Percentiles rank a stretch among this genome's conserved stretches.
These are phyloP conservation scores for Sporobolomyces roseus DNA, from an alignment of 768 basidiomycete species.

Conservation along the genomic window DNA sequence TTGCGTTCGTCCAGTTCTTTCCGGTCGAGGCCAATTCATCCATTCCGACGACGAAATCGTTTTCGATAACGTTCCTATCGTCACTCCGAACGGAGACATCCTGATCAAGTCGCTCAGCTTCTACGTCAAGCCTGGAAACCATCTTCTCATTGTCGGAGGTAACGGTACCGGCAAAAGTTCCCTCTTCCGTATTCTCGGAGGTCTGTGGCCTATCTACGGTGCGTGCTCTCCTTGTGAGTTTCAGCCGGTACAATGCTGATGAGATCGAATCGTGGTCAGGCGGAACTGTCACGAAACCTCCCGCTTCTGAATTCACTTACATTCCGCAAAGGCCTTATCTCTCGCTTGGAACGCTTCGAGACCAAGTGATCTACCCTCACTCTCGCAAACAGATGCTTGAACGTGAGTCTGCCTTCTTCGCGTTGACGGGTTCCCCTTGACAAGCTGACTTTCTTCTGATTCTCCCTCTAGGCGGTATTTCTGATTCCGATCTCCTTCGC, in stretches of 20 bases:
- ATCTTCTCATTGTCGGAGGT: slow-evolving; percentile 86
- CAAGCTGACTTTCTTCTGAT: background rate
- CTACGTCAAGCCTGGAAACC: slow-evolving; percentile 85
- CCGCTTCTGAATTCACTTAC: slow-evolving; percentile 80
- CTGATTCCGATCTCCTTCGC: slow-evolving; percentile 67
- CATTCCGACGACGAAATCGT: slow-evolving; percentile 70
- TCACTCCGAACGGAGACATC: slow-evolving; percentile 93
- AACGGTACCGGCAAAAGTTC: slow-evolving; percentile 61
- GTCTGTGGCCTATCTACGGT: slow-evolving; percentile 86
- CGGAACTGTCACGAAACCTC: slow-evolving; percentile 83
- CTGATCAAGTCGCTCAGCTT: slow-evolving; percentile 80
- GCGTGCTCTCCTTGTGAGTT: slow-evolving; percentile 44
- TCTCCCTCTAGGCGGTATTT: slow-evolving; percentile 58
- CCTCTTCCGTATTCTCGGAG: slow-evolving; percentile 91
- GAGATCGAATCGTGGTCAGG: slow-evolving; percentile 44
- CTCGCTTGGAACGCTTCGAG: slow-evolving; percentile 85
- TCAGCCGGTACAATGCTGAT: too few species aligned
- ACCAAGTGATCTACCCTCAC: slow-evolving; percentile 95
- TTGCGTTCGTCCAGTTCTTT: slow-evolving; percentile 58
- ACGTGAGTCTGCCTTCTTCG: slow-evolving; percentile 54
- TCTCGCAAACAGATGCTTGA: slow-evolving; percentile 69
- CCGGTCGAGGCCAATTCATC: slow-evolving; percentile 70
- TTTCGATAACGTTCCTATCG: slow-evolving; percentile 89
- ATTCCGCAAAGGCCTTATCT: slow-evolving; percentile 96
- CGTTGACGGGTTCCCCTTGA: background rate